Evolutionary conservation across 2,329 filamentous ascomycete species (phyloP), one percentile per base, ranked within the genome.

Genomic region (Penicillium capsulatum): DNA sequence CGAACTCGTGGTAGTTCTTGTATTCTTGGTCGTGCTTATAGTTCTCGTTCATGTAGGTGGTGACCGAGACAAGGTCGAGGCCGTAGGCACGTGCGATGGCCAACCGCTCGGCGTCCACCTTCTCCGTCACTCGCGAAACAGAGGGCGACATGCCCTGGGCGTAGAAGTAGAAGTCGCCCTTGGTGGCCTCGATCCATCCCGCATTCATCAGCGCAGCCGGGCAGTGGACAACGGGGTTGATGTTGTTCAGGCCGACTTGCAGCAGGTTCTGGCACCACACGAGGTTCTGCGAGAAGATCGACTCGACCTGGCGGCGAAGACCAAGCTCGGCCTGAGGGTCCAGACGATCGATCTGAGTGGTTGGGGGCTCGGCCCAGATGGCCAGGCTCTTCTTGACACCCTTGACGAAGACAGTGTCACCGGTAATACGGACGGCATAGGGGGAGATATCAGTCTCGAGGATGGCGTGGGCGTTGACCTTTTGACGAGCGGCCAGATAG

Each of bases 161-260:
- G 17, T 50, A 50, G 36, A 50, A 50, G 33, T 31, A 47, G 36
- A 50, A 50, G 31, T 50, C 44, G 13, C 47, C 47, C 17, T 42
- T 42, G 31, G 47, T 50, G 16, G 47, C 35, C 27, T 50, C 47
- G 17, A 50, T 47, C 47, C 47, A 50, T n/a, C 47, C 47, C 3
- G 47, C 32, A 19, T 50, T 50, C 47, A 50, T 50, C 10, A 50
- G 44, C 3, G 36, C 44, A 4, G 47, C 47, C 2, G 47, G 47
- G 16, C 36, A 47, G 28, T 50, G 47, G 11, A 44, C 40, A 16
- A 50, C 44, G 9, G 47, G 47, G 36, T 50, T 50, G 40, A 50
- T 44, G 39, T 50, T 50, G 44, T 47, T 50, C 27, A 50, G 28
- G 4, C 47, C 47, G 10, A 50, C 47, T 28, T 50, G 33, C 2